Evolutionary conservation across 495 filamentous ascomycete species (phyloP), one percentile per base, ranked within the genome.

Genomic region (Trichoderma parareesei): DNA sequence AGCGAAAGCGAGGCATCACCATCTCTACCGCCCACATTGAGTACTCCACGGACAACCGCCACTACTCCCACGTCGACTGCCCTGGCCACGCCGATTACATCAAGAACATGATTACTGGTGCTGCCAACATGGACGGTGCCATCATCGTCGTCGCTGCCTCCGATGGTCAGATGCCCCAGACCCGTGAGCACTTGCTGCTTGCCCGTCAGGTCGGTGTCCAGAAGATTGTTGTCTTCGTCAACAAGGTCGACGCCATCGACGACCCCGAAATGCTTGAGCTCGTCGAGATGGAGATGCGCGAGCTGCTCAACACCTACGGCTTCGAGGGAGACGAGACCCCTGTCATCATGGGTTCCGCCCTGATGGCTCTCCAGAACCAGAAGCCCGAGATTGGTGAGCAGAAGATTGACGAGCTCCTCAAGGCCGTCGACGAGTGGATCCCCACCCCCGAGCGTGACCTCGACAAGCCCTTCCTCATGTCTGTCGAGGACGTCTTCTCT

Each of bases 31-130:
- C 94, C 67, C 94, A 98, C 81, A 96, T 98, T 79, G 94, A 98
- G 82, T 98, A 97, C 79, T 81, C 88, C 71, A 98, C 94, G 74
- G 89, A 96, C 5, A 75, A 75, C 69, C 87, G 95, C 69, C 94
- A 98, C 81, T 98, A 98, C 81, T 92, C 94, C 71, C 94, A 98
- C 85, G 94, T 98, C 81, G 94, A 98, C 85, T 98, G 94, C 78
- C 94, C 94, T 64, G 94, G 94, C 77, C 94, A 98, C 87, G 94
- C 94, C 74, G 94, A 98, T 91, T 98, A 98, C 84, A 97, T 98
- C 80, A 98, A 98, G 87, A 98, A 98, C 86, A 97, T 97, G 93
- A 97, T 97, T 77, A 97, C 93, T 69, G 93, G 93, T 84, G 90
- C 93, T 66, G 91, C 93, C 68, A 91, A 87, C 83, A 97, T 97